These are phyloP conservation scores for Byssoonygena ceratinophila DNA, from an alignment of 2,329 filamentous ascomycete species.

Conservation along the genomic window DNA sequence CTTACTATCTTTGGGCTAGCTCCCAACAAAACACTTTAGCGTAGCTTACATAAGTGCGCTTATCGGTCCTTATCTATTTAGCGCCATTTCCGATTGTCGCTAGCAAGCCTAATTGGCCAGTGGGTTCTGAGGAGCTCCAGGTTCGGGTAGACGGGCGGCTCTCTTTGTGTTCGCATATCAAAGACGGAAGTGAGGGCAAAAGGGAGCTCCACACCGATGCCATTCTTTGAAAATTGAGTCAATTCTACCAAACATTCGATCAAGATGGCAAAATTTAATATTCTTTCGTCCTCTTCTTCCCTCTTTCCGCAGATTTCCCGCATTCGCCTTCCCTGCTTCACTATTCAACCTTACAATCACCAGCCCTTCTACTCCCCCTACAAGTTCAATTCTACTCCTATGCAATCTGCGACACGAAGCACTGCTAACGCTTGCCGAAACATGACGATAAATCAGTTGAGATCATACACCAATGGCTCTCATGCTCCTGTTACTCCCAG, in stretches of 20 bases:
- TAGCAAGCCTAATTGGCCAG: neutral
- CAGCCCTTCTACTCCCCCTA: neutral
- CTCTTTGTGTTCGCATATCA: slow-evolving; percentile 4
- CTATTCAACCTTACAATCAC: neutral
- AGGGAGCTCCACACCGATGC: slow-evolving; percentile 3
- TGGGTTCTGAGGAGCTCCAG: neutral
- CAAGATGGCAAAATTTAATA: slow-evolving; percentile 6
- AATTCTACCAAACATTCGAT: neutral
- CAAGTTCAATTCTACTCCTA: neutral
- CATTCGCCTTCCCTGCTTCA: neutral
- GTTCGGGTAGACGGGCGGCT: neutral
- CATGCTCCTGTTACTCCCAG: slow-evolving; percentile 51
- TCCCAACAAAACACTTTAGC: neutral
- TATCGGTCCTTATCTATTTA: neutral
- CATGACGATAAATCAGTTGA: slow-evolving; percentile 20
- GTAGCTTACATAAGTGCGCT: neutral
- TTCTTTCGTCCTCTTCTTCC: neutral
- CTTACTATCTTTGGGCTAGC: slow-evolving; percentile 2
- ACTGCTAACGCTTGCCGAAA: slow-evolving; percentile 18
- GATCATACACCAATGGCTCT: slow-evolving; percentile 25
- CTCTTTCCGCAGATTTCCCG: slow-evolving; percentile 1
- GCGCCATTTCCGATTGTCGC: neutral
- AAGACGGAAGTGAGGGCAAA: neutral
- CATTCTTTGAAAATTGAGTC: neutral
- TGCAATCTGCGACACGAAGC: slow-evolving; percentile 12